phyloP scores from a whole-genome alignment of 2,329 filamentous ascomycete species.

The Colletotrichum tanaceti region DNA sequence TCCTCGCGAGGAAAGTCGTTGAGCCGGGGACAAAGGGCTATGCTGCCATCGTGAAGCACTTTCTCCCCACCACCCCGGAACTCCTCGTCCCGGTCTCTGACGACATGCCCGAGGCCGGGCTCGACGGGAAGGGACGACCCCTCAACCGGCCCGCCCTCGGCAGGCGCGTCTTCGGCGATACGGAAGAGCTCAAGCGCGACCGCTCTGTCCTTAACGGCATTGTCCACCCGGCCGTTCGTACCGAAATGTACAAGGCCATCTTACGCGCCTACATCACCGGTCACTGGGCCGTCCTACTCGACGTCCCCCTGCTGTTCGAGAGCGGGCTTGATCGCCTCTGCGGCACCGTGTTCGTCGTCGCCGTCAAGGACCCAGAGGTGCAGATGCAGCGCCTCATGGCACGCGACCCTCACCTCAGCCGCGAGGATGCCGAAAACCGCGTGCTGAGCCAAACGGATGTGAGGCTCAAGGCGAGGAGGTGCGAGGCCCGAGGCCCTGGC shows the following conservation, averaged over 20 bases:
- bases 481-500: constrained; percentile 71
- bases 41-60: constrained; percentile 82
- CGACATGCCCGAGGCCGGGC: constrained; percentile 65
- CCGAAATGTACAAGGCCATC: constrained; percentile 82
- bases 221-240: constrained; percentile 89
- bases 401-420: constrained; percentile 80
- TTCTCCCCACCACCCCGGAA: constrained; percentile 85
- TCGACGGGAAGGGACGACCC: constrained; percentile 73
- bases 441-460: constrained; percentile 90
- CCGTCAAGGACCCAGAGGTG: constrained; percentile 79
- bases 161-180: constrained; percentile 84
- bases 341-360: constrained; percentile 87
- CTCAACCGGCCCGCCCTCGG: constrained; percentile 90
- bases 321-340: constrained; percentile 86
- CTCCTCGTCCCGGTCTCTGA: constrained; percentile 74
- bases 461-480: constrained; percentile 81
- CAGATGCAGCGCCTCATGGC: constrained; percentile 84
- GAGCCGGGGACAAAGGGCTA: constrained; percentile 91
- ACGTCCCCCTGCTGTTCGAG: constrained; percentile 94
- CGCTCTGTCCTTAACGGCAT: constrained; percentile 86
- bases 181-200: constrained; percentile 76
- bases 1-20: constrained; percentile 92
- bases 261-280: constrained; percentile 79
- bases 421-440: constrained; percentile 88
- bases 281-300: constrained; percentile 89